Base-by-base conservation (phyloP, 768 basidiomycete species). In the Amanita pallidorosea region DNA sequence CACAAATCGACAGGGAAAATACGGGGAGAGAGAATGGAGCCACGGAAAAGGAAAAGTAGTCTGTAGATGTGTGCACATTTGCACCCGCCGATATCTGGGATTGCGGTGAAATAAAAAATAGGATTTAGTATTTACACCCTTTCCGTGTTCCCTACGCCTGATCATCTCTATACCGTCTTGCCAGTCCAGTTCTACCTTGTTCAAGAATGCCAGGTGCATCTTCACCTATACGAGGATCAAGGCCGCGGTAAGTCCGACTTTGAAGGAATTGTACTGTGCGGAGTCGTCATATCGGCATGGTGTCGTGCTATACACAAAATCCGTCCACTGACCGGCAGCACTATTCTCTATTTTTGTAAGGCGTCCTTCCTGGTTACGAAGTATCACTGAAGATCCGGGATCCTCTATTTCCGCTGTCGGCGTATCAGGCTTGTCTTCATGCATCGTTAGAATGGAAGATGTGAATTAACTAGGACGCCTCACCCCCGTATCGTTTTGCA, bases 131-230 rank as follows among this genome's bases (percentile, higher is more conserved):
- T 29, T 9, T 9, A 1, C 8, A 29, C 27, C 27, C 9, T 31
- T 37, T 37, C 8, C 18, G 2, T 20, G 38, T n/a, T 18, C 17
- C 17, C n/a, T 20, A 41, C 31, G 42, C 11, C 55, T 67, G 66
- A 54, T 75, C 75, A 53, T 87, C 84, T 43, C 75, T 75, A 63
- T 98, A 97, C 8, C 87, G 90, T 54, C 85, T 76, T 35, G 95
- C 92, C 42, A 95, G 85, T 5, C 95, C 95, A 56, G 79, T 87
- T 42, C 92, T 69, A 0, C 95, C 95, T 63, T 95, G 88, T 66
- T 96, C 90, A 53, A 98, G 64, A 36, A 83, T 63, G 54, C 85
- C 79, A 0, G 94, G 93, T 1, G 72, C 76, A 59, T 95, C 89
- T 62, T 87, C 71, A 0, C 89, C 91, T 9, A 83, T 58, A 7